These are phyloP conservation scores for Neoarthrinium moseri DNA, from an alignment of 2,329 filamentous ascomycete genomes.

Conservation along the genomic window DNA sequence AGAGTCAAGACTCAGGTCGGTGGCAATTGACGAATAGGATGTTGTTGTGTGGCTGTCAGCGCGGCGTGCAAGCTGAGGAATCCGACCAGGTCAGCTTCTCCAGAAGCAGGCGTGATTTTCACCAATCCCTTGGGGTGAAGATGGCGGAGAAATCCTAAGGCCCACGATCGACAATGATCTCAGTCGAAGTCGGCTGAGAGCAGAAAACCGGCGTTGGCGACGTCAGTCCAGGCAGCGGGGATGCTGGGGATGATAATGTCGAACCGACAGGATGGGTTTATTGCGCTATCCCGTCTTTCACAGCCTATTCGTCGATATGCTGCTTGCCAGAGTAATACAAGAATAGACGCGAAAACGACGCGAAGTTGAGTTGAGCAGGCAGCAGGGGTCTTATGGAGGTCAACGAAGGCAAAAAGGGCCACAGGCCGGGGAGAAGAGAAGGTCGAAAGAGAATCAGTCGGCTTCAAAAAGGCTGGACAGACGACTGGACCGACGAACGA, in stretches of 20 bases:
- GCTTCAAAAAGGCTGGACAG: not conserved
- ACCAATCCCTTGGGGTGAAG: not conserved
- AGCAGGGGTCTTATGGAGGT: not conserved
- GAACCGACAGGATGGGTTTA: not conserved
- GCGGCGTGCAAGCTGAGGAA: not conserved
- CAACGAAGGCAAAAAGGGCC: not conserved
- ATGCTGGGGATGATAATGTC: not conserved
- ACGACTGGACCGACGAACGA: not conserved
- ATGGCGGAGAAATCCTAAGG: not conserved
- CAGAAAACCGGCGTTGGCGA: not conserved
- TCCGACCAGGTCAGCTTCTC: not conserved
- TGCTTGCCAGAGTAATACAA: too few species aligned
- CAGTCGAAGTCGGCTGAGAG: not conserved
- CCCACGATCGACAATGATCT: not conserved
- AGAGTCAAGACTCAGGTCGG: too few species aligned
- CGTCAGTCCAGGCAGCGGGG: too few species aligned
- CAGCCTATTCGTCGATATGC: too few species aligned
- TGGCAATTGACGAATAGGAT: too few species aligned
- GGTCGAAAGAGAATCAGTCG: not conserved
- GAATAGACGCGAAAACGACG: too few species aligned
- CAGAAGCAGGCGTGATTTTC: not conserved
- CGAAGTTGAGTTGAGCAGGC: too few species aligned
- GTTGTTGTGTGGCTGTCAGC: too few species aligned
- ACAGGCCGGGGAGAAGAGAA: conserved; percentile 4
- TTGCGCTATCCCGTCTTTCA: too few species aligned